Evolutionary conservation across 805 yeast species (phyloP).

Genomic region (Wickerhamomyces mucosus): DNA sequence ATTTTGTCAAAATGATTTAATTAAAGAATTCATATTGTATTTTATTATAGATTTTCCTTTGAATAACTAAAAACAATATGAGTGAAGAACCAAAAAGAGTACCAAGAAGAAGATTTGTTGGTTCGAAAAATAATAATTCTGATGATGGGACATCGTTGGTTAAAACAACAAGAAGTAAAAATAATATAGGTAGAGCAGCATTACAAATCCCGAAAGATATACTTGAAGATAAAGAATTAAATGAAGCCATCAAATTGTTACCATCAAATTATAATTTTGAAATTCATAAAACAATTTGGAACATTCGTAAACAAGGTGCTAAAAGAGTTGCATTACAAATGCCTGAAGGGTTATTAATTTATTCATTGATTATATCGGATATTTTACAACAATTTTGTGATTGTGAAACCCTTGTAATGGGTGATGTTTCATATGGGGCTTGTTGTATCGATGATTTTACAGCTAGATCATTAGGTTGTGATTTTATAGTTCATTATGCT

Average conservation of each 20-base stretch:
- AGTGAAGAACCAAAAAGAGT: slow-evolving; percentile 14
- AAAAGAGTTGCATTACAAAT: slow-evolving; percentile 87
- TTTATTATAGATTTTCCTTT: no score
- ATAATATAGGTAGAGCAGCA: slow-evolving; percentile 47
- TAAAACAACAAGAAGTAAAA: slow-evolving; percentile 19
- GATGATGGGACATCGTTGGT: slow-evolving; percentile 15
- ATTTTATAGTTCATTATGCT: slow-evolving; percentile 91
- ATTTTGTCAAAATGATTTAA: no score
- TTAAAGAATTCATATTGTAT: no score
- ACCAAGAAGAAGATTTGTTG: slow-evolving; percentile 54
- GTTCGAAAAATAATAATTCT: slow-evolving; percentile 26
- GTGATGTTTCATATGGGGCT: slow-evolving; percentile 97
- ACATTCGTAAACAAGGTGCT: slow-evolving; percentile 64
- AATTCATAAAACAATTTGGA: slow-evolving; percentile 93
- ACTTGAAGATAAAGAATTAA: slow-evolving; percentile 68
- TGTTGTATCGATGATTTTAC: slow-evolving; percentile 97
- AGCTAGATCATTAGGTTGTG: slow-evolving; percentile 88
- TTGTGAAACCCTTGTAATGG: slow-evolving; percentile 90
- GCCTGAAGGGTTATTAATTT: slow-evolving; percentile 94
- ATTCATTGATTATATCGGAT: slow-evolving; percentile 83
- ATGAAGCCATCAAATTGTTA: slow-evolving; percentile 68
- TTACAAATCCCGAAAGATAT: slow-evolving; percentile 89
- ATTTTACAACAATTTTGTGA: slow-evolving; percentile 84
- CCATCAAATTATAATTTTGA: slow-evolving; percentile 95
- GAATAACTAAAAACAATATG: no score